These are phyloP conservation scores for Trichoderma citrinoviride DNA, from an alignment of 2,329 filamentous ascomycete genomes.

Conservation along the genomic window DNA sequence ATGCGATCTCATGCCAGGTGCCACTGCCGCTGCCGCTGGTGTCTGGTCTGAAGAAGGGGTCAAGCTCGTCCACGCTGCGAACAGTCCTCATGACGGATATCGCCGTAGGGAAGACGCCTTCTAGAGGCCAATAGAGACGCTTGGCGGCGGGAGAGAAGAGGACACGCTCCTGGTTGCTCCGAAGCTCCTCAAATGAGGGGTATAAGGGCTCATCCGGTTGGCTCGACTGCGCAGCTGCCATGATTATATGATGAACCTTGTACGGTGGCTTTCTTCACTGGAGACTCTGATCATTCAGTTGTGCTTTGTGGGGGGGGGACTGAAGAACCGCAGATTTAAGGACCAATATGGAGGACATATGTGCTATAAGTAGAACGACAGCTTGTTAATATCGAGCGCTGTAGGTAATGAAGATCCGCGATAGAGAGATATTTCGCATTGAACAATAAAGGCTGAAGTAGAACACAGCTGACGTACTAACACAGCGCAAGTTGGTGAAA, in stretches of 20 bases:
- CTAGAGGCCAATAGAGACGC: slow-evolving; percentile 1
- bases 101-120: not conserved
- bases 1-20: slow-evolving; percentile 2
- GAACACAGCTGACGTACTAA: not conserved
- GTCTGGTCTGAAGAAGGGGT: not conserved
- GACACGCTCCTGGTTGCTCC: not conserved
- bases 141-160: not conserved
- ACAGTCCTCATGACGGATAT: not conserved
- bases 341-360: not conserved
- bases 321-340: not conserved
- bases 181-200: slow-evolving; percentile 1
- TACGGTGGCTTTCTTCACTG: not conserved
- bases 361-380: not conserved
- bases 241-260: not conserved
- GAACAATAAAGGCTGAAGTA: not conserved
- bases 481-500: not conserved
- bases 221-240: not conserved
- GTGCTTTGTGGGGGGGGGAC: not conserved
- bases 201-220: not conserved
- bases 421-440: not conserved
- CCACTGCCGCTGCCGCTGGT: not conserved
- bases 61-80: slow-evolving; percentile 1
- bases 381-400: not conserved
- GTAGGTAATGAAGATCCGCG: not conserved
- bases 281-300: not conserved